Evolutionary conservation across 164 flowering plant genomes (phyloP).

Genomic region (Kingdonia uniflora): DNA sequence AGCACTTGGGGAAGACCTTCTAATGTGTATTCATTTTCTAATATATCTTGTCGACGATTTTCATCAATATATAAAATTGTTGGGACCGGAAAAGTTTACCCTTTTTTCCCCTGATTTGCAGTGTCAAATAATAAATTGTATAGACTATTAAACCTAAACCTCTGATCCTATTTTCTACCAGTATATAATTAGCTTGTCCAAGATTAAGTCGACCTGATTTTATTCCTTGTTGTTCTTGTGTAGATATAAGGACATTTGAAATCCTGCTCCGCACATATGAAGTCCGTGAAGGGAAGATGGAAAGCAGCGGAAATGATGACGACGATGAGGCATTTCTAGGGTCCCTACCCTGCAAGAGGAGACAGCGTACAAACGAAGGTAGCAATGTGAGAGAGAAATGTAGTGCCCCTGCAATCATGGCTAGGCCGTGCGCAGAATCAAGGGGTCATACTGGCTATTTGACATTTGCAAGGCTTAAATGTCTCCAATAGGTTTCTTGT

Average conservation of each 20-base stretch:
- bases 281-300: constrained; percentile 48
- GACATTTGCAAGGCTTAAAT: constrained; percentile 84
- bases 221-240: constrained; percentile 9
- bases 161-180: too few relatives aligned
- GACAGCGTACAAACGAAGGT: constrained; percentile 34
- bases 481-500: constrained; percentile 14
- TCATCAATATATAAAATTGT: too few relatives aligned
- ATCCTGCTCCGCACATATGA: constrained; percentile 84
- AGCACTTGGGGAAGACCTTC: too few relatives aligned
- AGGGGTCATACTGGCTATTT: constrained; percentile 93
- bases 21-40: too few relatives aligned
- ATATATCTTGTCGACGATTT: too few relatives aligned
- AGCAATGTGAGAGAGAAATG: constrained; percentile 22
- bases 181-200: too few relatives aligned
- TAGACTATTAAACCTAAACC: too few relatives aligned
- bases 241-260: constrained; percentile 90
- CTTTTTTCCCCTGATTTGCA: too few relatives aligned
- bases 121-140: too few relatives aligned
- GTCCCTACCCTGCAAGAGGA: constrained; percentile 54
- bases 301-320: constrained; percentile 20
- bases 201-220: too few relatives aligned
- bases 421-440: constrained; percentile 55
- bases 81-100: too few relatives aligned
- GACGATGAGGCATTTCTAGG: constrained; percentile 10
- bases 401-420: constrained; percentile 29